Conservation (phyloP, 2,329 filamentous ascomycete genomes). For the Aureobasidium melanogenum region DNA sequence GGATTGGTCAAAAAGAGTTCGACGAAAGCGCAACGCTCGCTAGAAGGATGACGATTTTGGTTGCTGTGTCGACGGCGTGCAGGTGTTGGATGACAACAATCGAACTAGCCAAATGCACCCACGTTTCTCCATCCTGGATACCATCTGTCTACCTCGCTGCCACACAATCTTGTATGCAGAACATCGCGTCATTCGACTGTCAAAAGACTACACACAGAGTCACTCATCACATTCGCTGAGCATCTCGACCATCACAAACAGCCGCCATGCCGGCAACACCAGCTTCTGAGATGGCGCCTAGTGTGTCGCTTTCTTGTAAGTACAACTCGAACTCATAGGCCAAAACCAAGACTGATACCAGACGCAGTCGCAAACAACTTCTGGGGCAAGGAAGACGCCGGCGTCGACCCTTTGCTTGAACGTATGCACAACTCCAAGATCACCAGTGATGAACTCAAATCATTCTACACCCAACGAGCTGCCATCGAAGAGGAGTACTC, state of each 20-base stretch:
- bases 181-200: not conserved
- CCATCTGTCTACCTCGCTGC: not conserved
- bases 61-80: slow-evolving; percentile 3
- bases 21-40: not conserved
- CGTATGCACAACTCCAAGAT: slow-evolving; percentile 93
- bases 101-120: slow-evolving; percentile 7
- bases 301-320: slow-evolving; percentile 30
- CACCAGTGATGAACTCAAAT: slow-evolving; percentile 85
- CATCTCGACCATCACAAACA: not conserved
- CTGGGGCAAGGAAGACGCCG: slow-evolving; percentile 98
- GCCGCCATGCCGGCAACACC: slow-evolving; percentile 25
- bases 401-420: slow-evolving; percentile 80
- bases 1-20: not conserved
- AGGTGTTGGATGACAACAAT: slow-evolving; percentile 8
- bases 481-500: slow-evolving; percentile 96
- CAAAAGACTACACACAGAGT: not conserved
- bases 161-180: not conserved
- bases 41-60: not conserved
- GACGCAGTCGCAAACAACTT: slow-evolving; percentile 90
- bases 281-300: slow-evolving; percentile 25
- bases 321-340: too few species aligned
- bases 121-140: not conserved
- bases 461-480: slow-evolving; percentile 84
- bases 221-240: not conserved
- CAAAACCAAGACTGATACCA: slow-evolving; percentile 23